Evolutionary conservation across 305 asterid species (phyloP).

Genomic region (Coffea humblotiana): DNA sequence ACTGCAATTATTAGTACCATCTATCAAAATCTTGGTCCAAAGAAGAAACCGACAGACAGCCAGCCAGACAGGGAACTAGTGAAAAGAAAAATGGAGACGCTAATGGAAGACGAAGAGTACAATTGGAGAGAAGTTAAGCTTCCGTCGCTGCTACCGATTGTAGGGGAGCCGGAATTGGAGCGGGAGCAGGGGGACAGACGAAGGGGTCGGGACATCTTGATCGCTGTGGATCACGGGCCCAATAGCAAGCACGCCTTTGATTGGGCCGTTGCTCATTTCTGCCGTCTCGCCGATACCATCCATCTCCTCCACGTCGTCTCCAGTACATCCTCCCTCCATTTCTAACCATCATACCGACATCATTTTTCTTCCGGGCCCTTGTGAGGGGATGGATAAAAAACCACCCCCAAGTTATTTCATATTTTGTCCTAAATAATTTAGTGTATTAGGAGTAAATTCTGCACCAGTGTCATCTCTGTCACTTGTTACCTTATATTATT

Average conservation of each 20-base stretch:
- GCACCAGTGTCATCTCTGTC: too few species aligned
- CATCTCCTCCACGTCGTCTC: conserved; percentile 78
- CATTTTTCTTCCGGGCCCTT: not conserved
- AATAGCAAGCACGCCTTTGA: conserved; percentile 91
- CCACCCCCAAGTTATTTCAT: too few species aligned
- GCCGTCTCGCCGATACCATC: conserved; percentile 84
- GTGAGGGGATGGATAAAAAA: too few species aligned
- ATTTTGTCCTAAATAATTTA: not conserved
- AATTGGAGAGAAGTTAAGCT: conserved; percentile 71
- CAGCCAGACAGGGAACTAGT: too few species aligned
- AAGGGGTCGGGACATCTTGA: conserved; percentile 73
- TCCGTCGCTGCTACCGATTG: conserved; percentile 61
- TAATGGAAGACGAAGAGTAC: conserved; percentile 79
- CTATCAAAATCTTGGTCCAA: not conserved
- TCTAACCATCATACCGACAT: not conserved
- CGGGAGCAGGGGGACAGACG: conserved; percentile 78
- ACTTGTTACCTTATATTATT: too few species aligned
- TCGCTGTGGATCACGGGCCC: conserved; percentile 86
- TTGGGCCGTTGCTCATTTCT: conserved; percentile 86
- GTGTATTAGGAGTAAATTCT: not conserved
- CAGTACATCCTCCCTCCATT: conserved; percentile 28
- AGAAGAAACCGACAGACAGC: not conserved
- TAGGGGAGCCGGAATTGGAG: conserved; percentile 61
- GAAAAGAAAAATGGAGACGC: conserved; percentile 46
- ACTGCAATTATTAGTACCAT: too few species aligned